Base-by-base conservation (phyloP, 345 rosid species). In the Balakata baccata region DNA sequence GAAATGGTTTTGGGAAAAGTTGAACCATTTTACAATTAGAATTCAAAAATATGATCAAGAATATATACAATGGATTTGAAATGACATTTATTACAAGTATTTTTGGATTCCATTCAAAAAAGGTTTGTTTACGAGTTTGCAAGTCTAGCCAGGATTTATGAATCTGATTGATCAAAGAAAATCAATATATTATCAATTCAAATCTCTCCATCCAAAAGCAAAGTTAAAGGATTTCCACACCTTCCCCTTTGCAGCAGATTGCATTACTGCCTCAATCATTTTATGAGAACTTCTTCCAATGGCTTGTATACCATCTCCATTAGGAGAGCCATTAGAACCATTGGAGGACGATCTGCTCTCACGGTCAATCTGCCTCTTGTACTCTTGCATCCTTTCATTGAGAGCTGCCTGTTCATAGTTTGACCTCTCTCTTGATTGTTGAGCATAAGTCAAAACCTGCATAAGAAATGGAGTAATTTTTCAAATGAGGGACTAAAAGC, bases 241-340 rank as follows among this genome's bases (percentile, higher is more conserved):
- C 99, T 96, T 96, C 80, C 99, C 99, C 87, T 87, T 91, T 43
- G 90, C 89, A 45, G 98, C 97, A 75, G 99, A 91, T 86, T 96
- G 97, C 99, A 96, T 93, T 63, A 93, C 97, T 13, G 95, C 97
- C 76, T 93, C 98, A 68, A 96, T 96, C 97, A 96, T 91, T 83
- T 96, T 96, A 85, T 96, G 97, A 11, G 99, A 96, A 85, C 98
- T 91, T 86, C 98, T 87, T 75, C 96, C 95, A 59, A 89, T 89
- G 16, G 99, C 92, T 79, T 89, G 99, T 69, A 90, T 88, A 68
- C 97, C 97, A 76, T 96, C 99, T 69, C 97, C 97, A 85, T 87
- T 93, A 20, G 98, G 99, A 81, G 99, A 96, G 69, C 93, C 96
- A 83, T 82, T 89, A 62, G 94, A 86, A 81, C 96, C 97, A 79